A percentile compares a stretch with the other conserved stretches of the same genome.
These are phyloP conservation scores for Vigna hirtella DNA, from an alignment of 306 rosid genomes.

Conservation along the genomic window DNA sequence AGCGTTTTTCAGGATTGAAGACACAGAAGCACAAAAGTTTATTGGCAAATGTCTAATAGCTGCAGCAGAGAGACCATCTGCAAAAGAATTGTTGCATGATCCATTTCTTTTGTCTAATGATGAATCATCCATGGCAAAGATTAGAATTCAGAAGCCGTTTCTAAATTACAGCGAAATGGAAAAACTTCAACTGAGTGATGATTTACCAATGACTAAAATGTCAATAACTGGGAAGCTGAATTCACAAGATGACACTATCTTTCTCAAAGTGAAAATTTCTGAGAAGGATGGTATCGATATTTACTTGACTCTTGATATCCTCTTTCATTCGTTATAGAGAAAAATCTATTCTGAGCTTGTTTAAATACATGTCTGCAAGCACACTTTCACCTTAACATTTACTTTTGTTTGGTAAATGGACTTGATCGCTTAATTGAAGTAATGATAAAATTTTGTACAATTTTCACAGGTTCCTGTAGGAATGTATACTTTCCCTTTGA, in stretches of 20 bases:
- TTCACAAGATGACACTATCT: conserved; percentile 72
- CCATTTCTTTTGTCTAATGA: conserved; percentile 68
- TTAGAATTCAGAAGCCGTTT: conserved; percentile 66
- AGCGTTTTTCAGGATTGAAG: conserved; percentile 68
- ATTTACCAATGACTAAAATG: conserved; percentile 64
- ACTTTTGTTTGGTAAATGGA: neutral
- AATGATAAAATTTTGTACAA: conserved; percentile 17
- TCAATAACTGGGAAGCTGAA: conserved; percentile 89
- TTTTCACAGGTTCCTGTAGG: conserved; percentile 67
- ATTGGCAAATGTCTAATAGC: conserved; percentile 72
- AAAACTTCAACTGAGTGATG: conserved; percentile 53
- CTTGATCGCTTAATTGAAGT: conserved; percentile 4
- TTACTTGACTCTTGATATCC: conserved; percentile 18
- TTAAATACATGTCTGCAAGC: neutral
- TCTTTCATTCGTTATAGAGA: neutral
- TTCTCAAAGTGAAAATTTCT: conserved; percentile 78
- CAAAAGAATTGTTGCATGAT: conserved; percentile 75
- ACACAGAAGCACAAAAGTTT: conserved; percentile 68
- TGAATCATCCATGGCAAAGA: conserved; percentile 38
- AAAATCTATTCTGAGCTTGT: neutral
- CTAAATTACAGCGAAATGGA: conserved; percentile 70
- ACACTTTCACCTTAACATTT: neutral
- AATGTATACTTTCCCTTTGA: conserved; percentile 87
- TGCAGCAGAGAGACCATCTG: conserved; percentile 70
- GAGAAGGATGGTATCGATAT: conserved; percentile 67